These are phyloP conservation scores for Naematelia encephala DNA, from an alignment of 768 basidiomycete species.

Conservation along the genomic window DNA sequence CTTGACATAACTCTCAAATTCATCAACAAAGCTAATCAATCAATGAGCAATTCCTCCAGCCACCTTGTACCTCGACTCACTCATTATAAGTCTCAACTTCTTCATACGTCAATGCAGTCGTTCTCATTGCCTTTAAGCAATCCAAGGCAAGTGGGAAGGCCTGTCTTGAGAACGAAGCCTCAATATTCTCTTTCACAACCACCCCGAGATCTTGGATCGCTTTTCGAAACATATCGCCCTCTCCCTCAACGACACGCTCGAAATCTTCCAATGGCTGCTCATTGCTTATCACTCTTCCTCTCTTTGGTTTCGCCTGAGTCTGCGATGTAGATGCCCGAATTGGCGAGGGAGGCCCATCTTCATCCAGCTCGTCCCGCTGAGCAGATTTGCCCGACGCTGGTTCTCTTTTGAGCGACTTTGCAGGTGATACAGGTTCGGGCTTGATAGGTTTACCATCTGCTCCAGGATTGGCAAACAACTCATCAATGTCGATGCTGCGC, in stretches of 20 bases:
- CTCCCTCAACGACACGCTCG: constrained; percentile 60
- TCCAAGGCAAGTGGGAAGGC: constrained; percentile 68
- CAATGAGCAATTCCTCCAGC: neutral
- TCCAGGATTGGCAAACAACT: constrained; percentile 55
- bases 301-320: constrained; percentile 33
- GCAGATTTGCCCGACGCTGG: constrained; percentile 12
- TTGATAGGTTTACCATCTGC: constrained; percentile 41
- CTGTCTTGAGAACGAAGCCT: constrained; percentile 66
- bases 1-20: constrained; percentile 34
- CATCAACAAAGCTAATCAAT: constrained; percentile 23
- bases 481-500: constrained; percentile 45
- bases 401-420: constrained; percentile 26
- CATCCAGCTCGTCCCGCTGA: constrained; percentile 40
- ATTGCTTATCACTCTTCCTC: constrained; percentile 70
- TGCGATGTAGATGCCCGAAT: neutral
- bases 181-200: constrained; percentile 68
- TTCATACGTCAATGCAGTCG: constrained; percentile 59
- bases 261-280: constrained; percentile 76
- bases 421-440: constrained; percentile 16
- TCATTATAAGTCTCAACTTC: constrained; percentile 48
- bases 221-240: constrained; percentile 77
- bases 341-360: constrained; percentile 26
- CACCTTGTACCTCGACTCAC: constrained; percentile 14
- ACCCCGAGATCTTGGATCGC: constrained; percentile 67
- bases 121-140: constrained; percentile 67